These are phyloP conservation scores for Taphrina pruni DNA, from an alignment of 1,139 yeast genomes.

Conservation along the genomic window DNA sequence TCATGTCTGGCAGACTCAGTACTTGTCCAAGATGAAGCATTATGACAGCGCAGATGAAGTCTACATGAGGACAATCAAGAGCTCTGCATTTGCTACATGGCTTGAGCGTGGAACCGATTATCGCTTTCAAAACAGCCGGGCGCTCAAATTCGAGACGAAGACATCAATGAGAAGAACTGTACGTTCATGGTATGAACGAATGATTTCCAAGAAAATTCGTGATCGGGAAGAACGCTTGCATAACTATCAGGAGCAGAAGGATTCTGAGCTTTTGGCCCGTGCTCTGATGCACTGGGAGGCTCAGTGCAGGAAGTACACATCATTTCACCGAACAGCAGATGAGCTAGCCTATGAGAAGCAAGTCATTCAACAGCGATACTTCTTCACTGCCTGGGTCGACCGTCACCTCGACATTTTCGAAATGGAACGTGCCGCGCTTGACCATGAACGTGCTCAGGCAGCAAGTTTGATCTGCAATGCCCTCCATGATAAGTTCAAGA, in stretches of 20 bases:
- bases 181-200: neutral
- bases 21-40: neutral
- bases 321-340: neutral
- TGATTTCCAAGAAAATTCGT: neutral
- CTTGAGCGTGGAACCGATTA: neutral
- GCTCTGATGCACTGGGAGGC: neutral
- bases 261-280: neutral
- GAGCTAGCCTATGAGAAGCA: neutral
- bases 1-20: neutral
- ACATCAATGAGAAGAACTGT: neutral
- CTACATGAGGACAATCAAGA: neutral
- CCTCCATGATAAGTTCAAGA: slow-evolving; percentile 3
- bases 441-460: slow-evolving; percentile 14
- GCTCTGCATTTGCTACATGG: slow-evolving; percentile 11
- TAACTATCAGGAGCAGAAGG: neutral
- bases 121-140: slow-evolving; percentile 6
- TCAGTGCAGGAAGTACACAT: neutral
- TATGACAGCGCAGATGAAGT: slow-evolving; percentile 1
- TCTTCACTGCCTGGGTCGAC: slow-evolving; percentile 26
- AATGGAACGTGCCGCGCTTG: slow-evolving; percentile 26
- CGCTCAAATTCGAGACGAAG: neutral
- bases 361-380: slow-evolving; percentile 1
- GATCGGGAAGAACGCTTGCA: slow-evolving; percentile 11
- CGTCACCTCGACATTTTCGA: slow-evolving; percentile 32
- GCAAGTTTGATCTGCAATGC: slow-evolving; percentile 9